Percentiles rank a stretch among this genome's conserved stretches.
These are phyloP conservation scores for Lepidium campestre DNA, from an alignment of 441 rosid species.

Conservation along the genomic window DNA sequence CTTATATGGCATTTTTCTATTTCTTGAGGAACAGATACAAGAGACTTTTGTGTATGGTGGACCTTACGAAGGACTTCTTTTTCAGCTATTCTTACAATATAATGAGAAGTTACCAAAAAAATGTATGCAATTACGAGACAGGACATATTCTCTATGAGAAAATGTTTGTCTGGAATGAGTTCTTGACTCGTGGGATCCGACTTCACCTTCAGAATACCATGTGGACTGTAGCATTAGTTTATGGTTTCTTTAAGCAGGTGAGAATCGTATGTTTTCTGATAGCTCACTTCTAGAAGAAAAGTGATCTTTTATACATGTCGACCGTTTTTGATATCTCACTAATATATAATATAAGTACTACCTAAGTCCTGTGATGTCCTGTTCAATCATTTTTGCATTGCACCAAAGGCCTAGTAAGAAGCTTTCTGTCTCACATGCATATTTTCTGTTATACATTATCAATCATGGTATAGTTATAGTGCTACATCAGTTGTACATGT, in stretches of 20 bases:
- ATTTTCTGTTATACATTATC: neutral
- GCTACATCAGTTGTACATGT: neutral
- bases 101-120: slow-evolving; percentile 90
- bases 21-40: slow-evolving; percentile 68
- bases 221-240: slow-evolving; percentile 98
- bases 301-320: neutral
- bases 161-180: slow-evolving; percentile 99
- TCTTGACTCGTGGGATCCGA: slow-evolving; percentile 83
- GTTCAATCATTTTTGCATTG: neutral
- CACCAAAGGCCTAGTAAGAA: neutral
- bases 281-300: neutral
- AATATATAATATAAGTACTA: neutral
- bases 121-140: slow-evolving; percentile 58
- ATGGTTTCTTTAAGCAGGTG: slow-evolving; percentile 97
- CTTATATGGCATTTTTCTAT: slow-evolving; percentile 12
- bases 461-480: neutral
- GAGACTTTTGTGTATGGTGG: slow-evolving; percentile 87
- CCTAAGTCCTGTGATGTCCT: neutral
- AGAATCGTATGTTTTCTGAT: slow-evolving; percentile 9
- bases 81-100: slow-evolving; percentile 95
- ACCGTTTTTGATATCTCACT: neutral
- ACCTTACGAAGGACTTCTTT: slow-evolving; percentile 96
- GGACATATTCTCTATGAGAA: slow-evolving; percentile 72
- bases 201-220: slow-evolving; percentile 74
- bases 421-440: neutral